Conservation (phyloP, 371 early-diverging fungal species). For the Lichtheimia ramosa region DNA sequence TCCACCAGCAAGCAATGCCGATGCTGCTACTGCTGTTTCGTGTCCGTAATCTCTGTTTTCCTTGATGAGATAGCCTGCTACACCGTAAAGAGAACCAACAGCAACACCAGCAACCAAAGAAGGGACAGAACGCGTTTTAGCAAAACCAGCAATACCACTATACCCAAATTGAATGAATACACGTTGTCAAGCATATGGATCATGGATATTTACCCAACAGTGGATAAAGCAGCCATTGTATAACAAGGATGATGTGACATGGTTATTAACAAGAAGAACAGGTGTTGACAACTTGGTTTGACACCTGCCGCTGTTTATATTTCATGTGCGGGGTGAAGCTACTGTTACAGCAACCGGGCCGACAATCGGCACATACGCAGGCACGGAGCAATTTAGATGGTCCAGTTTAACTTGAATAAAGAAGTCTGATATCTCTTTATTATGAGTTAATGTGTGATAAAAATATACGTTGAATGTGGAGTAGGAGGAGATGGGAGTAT, state of each 20-base stretch:
- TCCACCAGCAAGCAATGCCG: constrained; percentile 53
- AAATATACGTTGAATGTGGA: too few species aligned
- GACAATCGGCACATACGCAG: too few species aligned
- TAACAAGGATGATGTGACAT: constrained; percentile 48
- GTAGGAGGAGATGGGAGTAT: too few species aligned
- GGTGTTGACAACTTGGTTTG: background rate
- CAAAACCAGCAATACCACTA: constrained; percentile 67
- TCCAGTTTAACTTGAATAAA: too few species aligned
- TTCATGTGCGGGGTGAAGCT: too few species aligned
- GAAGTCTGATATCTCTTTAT: too few species aligned
- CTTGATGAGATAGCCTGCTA: constrained; percentile 62
- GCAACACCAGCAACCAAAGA: constrained; percentile 67
- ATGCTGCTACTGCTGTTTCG: constrained; percentile 63
- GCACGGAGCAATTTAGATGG: too few species aligned
- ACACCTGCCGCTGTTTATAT: too few species aligned
- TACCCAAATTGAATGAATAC: constrained; percentile 9
- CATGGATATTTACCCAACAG: constrained; percentile 17
- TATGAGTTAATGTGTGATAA: too few species aligned
- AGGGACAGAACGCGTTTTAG: constrained; percentile 54
- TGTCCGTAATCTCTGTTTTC: constrained; percentile 67
- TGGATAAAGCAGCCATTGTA: constrained; percentile 46
- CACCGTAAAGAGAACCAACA: constrained; percentile 59
- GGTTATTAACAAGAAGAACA: background rate
- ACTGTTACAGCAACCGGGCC: too few species aligned
- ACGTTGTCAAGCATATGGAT: background rate